phyloP scores from a whole-genome alignment of 75 land plant species.

The Cryptomeria japonica region DNA sequence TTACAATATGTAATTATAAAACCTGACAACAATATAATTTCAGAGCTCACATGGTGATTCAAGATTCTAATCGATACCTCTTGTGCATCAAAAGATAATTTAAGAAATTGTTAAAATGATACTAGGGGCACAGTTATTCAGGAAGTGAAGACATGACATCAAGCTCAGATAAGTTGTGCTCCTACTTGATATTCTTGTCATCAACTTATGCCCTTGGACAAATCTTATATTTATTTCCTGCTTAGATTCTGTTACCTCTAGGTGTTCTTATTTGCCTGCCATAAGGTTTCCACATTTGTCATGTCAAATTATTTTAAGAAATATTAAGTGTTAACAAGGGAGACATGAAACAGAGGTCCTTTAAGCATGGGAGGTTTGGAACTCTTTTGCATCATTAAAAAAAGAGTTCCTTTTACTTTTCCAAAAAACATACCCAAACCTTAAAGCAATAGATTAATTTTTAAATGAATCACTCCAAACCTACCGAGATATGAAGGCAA shows the following conservation, averaged over 20 bases:
- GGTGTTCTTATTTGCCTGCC: background rate
- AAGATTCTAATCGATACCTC: background rate
- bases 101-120: background rate
- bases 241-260: background rate
- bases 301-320: background rate
- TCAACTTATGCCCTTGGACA: background rate
- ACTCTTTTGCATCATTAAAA: background rate
- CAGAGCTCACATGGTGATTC: background rate
- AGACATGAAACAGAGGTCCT: background rate
- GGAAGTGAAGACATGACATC: background rate
- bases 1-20: background rate
- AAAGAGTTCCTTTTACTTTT: background rate
- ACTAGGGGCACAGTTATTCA: background rate
- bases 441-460: background rate
- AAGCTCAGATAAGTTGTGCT: background rate
- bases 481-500: conserved; percentile 88
- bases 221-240: background rate
- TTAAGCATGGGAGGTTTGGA: background rate
- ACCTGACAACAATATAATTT: background rate
- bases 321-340: background rate
- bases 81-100: background rate
- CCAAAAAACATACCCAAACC: background rate
- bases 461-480: conserved; percentile 15
- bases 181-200: background rate
- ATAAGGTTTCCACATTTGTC: background rate